Base-by-base conservation (phyloP, 23 red algal genomes). In the Gracilaria vermiculophylla region DNA sequence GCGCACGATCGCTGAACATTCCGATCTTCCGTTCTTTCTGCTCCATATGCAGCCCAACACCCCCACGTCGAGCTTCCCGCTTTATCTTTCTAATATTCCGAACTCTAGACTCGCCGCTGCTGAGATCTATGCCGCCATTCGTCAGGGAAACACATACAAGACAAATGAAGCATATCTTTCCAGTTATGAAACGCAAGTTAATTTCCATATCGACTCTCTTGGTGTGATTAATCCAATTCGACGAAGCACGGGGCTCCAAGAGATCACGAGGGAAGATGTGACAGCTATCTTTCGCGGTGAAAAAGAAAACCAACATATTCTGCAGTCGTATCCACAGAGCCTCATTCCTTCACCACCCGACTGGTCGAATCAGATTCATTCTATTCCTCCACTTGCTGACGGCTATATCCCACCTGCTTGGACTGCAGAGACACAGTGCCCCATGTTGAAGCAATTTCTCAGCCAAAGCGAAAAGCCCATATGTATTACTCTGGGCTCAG, bases 41-140 rank as follows among this genome's bases (percentile, higher is more conserved):
- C 48, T 76, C 14, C 70, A 81, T 36, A 57, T 81, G 48, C 77
- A 81, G n/a, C 77, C 77, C 23, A 81, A 54, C 28, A 81, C 77
- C 34, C 77, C 77, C 29, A 61, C 54, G 0, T 48, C 77, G 2
- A 60, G 50, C 50, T 81, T 53, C 77, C 77, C 77, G 16, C 61
- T 43, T 35, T 81, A 81, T 39, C 21, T 81, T 2, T 55, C 41
- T 39, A 53, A 12, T 9, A 41, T 81, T 54, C 23, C 50, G 15
- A 54, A 54, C 50, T 43, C 48, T 19, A 55, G 39, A 81, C 27
- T 45, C 4, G 77, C 77, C 24, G 77, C 77, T 55, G 5, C 10
- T 10, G 54, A 43, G 39, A 44, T 54, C 28, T 43, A 23, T 25
- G 10, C 44, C 17, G 77, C 34, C 21, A 28, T 60, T 25, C 11